phyloP scores from a whole-genome alignment of 495 filamentous ascomycete species.

The Hypoxylon perforatum region DNA sequence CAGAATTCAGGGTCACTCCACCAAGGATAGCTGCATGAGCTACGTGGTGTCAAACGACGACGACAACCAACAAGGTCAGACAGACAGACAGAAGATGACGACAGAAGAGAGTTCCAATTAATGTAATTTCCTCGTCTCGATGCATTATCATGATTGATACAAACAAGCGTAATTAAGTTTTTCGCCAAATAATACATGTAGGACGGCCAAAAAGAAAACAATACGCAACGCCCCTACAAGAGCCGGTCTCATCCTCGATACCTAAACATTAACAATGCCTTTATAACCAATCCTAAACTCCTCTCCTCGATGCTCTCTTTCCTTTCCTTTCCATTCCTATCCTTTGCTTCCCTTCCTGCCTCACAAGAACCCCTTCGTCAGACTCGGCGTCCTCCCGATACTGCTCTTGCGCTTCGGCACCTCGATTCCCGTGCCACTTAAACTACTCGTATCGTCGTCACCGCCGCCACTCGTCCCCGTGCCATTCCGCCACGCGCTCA shows the following conservation, averaged over 20 bases:
- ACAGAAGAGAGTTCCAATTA: background rate
- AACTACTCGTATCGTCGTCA: slow-evolving; percentile 42
- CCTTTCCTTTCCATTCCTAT: no score
- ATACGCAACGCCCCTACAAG: no score
- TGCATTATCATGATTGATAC: slow-evolving; percentile 41
- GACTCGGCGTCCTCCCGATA: slow-evolving; percentile 60
- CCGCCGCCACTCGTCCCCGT: slow-evolving; percentile 39
- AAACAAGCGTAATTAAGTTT: slow-evolving; percentile 17
- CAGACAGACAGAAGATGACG: background rate
- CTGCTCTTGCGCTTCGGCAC: slow-evolving; percentile 67
- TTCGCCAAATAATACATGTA: slow-evolving; percentile 33
- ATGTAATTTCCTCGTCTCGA: slow-evolving; percentile 23
- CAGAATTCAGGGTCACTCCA: slow-evolving; percentile 17
- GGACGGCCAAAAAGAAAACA: background rate
- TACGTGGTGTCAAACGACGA: background rate
- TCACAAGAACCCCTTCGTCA: slow-evolving; percentile 68
- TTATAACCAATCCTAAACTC: background rate
- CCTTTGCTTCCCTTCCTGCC: no score
- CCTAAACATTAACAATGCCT: slow-evolving; percentile 37
- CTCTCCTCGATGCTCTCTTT: no score
- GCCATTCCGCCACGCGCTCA: slow-evolving; percentile 52
- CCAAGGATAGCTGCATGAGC: slow-evolving; percentile 14
- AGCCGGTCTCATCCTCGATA: slow-evolving; percentile 9
- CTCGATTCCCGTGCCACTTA: slow-evolving; percentile 52
- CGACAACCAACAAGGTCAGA: no score